These are phyloP conservation scores for Clavulina sp. DNA, from an alignment of 768 basidiomycete genomes.

Conservation along the genomic window DNA sequence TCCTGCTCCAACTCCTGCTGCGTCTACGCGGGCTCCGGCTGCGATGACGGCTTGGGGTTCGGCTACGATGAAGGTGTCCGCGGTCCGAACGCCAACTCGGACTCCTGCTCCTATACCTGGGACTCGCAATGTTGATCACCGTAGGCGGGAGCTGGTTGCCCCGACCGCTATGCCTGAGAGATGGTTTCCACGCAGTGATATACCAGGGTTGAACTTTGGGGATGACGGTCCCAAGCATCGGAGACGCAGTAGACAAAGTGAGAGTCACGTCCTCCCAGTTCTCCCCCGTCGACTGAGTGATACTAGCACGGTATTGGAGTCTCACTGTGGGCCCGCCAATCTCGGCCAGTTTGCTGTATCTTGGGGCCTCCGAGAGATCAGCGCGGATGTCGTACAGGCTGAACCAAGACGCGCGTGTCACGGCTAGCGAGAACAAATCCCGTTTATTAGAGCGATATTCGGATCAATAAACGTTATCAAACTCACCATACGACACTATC, in stretches of 20 bases:
- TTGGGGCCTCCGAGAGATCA: neutral
- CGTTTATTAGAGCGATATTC: neutral
- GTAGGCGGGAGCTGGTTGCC: too few species aligned
- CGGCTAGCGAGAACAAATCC: neutral
- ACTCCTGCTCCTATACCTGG: too few species aligned
- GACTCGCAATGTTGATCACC: too few species aligned
- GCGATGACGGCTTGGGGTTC: too few species aligned
- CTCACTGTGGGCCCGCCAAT: neutral
- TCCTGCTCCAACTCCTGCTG: neutral
- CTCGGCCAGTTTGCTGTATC: neutral
- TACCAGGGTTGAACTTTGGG: neutral
- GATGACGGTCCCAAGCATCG: neutral
- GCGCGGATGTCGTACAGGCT: neutral
- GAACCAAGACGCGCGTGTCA: neutral
- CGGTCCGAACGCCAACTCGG: too few species aligned
- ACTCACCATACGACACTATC: constrained; percentile 7
- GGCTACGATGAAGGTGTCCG: too few species aligned
- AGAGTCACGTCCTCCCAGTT: neutral
- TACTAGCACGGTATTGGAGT: neutral
- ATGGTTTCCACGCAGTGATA: too few species aligned
- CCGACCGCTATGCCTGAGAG: too few species aligned
- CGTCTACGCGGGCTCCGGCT: too few species aligned
- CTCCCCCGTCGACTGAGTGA: neutral
- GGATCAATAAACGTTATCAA: neutral
- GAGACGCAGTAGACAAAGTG: neutral